A percentile compares a stretch with the other conserved stretches of the same genome.
Evolutionary conservation across 2,329 filamentous ascomycete species (phyloP).

Genomic region (Lecanoromycetidae sp.): DNA sequence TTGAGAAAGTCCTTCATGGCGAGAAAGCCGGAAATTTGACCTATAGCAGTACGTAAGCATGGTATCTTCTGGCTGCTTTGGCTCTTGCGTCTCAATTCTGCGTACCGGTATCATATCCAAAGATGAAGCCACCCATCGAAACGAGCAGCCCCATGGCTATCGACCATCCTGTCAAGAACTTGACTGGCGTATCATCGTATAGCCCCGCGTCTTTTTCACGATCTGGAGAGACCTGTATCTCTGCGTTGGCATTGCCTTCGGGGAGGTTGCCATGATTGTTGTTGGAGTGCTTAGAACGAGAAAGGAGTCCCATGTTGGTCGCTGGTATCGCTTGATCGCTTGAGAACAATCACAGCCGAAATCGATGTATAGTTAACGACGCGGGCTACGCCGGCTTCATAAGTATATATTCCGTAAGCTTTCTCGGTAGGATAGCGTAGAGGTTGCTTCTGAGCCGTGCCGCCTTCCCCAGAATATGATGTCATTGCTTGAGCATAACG

Average conservation of each 20-base stretch:
- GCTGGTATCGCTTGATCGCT: neutral
- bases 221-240: neutral
- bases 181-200: slow-evolving; percentile 31
- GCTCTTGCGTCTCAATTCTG: neutral
- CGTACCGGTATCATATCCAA: slow-evolving; percentile 17
- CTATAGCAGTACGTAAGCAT: slow-evolving; percentile 23
- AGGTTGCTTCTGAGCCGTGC: too few relatives aligned
- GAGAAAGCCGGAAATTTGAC: slow-evolving; percentile 34
- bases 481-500: too few relatives aligned
- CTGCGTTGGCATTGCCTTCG: neutral
- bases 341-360: too few relatives aligned
- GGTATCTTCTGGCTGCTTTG: slow-evolving; percentile 26
- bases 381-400: too few relatives aligned
- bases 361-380: too few relatives aligned
- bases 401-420: too few relatives aligned
- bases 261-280: neutral
- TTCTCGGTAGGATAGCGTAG: too few relatives aligned
- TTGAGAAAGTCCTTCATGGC: slow-evolving; percentile 31
- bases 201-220: slow-evolving; percentile 2
- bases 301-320: slow-evolving; percentile 5
- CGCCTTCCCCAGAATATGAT: too few relatives aligned
- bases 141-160: slow-evolving; percentile 33
- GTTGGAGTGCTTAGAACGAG: neutral
- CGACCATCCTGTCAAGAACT: slow-evolving; percentile 30
- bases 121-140: slow-evolving; percentile 35